Conservation (phyloP, 2,329 filamentous ascomycete genomes). For the Sporothrix schenckii region DNA sequence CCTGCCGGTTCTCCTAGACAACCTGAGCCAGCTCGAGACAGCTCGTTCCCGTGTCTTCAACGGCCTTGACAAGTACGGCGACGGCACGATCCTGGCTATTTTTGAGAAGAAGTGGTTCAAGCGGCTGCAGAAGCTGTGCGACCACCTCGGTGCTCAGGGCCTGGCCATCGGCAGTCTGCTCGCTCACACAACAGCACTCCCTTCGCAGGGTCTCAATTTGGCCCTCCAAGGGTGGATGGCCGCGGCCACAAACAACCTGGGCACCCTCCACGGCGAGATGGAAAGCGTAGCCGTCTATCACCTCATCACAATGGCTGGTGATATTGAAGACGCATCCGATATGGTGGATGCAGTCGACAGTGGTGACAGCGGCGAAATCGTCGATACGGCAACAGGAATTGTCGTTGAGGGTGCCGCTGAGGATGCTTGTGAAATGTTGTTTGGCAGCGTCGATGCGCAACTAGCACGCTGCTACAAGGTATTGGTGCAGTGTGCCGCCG, state of each 20-base stretch:
- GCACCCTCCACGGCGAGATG: neutral
- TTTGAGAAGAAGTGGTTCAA: conserved; percentile 12
- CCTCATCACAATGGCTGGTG: neutral
- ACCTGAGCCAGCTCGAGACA: neutral
- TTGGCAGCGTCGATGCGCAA: neutral
- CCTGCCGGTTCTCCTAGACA: neutral
- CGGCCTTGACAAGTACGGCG: neutral
- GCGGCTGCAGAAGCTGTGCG: conserved; percentile 1
- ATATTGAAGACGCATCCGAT: neutral
- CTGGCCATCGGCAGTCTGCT: neutral
- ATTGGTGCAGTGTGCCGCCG: neutral
- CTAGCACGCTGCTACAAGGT: conserved; percentile 2
- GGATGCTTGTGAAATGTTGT: neutral
- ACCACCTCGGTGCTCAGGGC: neutral
- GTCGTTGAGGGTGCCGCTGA: neutral
- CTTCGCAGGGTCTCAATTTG: neutral
- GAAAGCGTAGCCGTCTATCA: neutral
- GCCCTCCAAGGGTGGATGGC: neutral
- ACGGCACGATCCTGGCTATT: neutral
- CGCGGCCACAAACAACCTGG: neutral
- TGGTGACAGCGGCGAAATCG: neutral
- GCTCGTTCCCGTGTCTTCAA: neutral
- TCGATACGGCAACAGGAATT: neutral
- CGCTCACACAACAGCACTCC: neutral
- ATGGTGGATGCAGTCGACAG: neutral